phyloP scores from a whole-genome alignment of 1,284 basidiomycete genomes.

The Papiliotrema flavescens region DNA sequence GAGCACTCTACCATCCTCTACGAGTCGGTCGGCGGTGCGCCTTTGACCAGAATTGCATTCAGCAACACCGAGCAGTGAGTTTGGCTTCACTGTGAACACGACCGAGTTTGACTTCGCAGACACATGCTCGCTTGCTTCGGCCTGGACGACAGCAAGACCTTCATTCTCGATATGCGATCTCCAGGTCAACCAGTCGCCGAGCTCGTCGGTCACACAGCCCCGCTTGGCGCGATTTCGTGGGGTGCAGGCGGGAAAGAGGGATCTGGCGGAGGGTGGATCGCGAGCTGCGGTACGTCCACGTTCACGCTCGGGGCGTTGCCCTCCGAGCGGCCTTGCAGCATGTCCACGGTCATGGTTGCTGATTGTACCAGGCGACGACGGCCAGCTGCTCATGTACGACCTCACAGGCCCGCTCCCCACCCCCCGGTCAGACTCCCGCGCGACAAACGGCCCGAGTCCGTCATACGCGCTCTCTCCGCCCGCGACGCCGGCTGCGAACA shows the following conservation, averaged over 20 bases:
- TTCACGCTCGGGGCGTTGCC: constrained; percentile 1
- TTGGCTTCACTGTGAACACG: not conserved
- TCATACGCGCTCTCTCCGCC: constrained; percentile 39
- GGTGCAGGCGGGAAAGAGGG: constrained; percentile 53
- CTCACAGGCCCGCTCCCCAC: constrained; percentile 51
- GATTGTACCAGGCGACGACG: constrained; percentile 69
- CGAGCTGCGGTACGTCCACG: constrained; percentile 67
- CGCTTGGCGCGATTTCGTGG: constrained; percentile 82
- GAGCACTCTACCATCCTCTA: constrained; percentile 99
- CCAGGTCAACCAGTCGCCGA: constrained; percentile 92
- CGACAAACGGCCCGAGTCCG: constrained; percentile 50
- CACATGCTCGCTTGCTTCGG: constrained; percentile 49
- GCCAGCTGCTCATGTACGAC: constrained; percentile 86
- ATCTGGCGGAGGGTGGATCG: constrained; percentile 72
- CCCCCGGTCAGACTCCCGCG: constrained; percentile 3
- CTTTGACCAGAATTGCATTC: constrained; percentile 83
- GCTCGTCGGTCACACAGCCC: constrained; percentile 66
- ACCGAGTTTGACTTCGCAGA: constrained; percentile 18
- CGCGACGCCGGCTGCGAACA: constrained; percentile 56
- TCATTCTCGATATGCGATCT: constrained; percentile 90
- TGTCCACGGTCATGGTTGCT: not conserved
- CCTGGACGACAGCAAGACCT: constrained; percentile 75
- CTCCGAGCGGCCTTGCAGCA: too few species aligned
- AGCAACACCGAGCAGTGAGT: constrained; percentile 43
- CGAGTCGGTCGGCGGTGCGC: constrained; percentile 67